These are phyloP conservation scores for Kwoniella shandongensis DNA, from an alignment of 768 basidiomycete species.

Conservation along the genomic window DNA sequence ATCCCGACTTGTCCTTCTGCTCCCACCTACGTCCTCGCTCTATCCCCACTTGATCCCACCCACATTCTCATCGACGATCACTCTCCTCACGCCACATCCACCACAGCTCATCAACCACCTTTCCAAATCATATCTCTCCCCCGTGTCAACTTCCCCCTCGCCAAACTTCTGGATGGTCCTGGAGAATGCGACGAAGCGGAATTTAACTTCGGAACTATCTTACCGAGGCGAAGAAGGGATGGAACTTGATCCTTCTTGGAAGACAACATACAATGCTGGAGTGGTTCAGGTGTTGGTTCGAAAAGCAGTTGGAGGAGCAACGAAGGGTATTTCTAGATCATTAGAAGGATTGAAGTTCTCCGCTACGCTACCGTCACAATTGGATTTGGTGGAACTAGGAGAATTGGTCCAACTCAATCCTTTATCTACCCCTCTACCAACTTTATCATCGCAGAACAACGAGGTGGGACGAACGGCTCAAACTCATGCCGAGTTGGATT, in stretches of 20 bases:
- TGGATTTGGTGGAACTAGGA: slow-evolving; percentile 13
- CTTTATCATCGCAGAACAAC: no score
- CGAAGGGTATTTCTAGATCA: slow-evolving; percentile 47
- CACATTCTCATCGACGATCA: slow-evolving; percentile 36
- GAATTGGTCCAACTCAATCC: slow-evolving; percentile 23
- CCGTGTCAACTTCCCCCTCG: slow-evolving; percentile 67
- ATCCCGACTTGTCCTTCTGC: slow-evolving; percentile 39
- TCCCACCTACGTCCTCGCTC: slow-evolving; percentile 27
- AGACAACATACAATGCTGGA: slow-evolving; percentile 61
- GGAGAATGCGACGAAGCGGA: slow-evolving; percentile 63
- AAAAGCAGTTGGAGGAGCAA: slow-evolving; percentile 46
- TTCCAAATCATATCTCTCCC: slow-evolving; percentile 67
- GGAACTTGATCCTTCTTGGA: slow-evolving; percentile 51
- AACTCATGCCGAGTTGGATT: slow-evolving; percentile 65
- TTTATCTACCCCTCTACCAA: slow-evolving; percentile 25
- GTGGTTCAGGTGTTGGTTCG: slow-evolving; percentile 61
- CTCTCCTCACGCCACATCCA: slow-evolving; percentile 61
- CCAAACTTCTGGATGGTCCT: slow-evolving; percentile 79
- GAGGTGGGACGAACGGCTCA: slow-evolving; percentile 3
- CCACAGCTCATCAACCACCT: slow-evolving; percentile 68
- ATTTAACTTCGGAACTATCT: slow-evolving; percentile 57
- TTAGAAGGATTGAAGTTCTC: slow-evolving; percentile 25
- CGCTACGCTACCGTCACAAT: neutral
- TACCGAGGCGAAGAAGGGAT: slow-evolving; percentile 22
- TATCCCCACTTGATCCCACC: slow-evolving; percentile 32